Conservation (phyloP, 352 stramenopile species). For the Phytopythium litorale region DNA sequence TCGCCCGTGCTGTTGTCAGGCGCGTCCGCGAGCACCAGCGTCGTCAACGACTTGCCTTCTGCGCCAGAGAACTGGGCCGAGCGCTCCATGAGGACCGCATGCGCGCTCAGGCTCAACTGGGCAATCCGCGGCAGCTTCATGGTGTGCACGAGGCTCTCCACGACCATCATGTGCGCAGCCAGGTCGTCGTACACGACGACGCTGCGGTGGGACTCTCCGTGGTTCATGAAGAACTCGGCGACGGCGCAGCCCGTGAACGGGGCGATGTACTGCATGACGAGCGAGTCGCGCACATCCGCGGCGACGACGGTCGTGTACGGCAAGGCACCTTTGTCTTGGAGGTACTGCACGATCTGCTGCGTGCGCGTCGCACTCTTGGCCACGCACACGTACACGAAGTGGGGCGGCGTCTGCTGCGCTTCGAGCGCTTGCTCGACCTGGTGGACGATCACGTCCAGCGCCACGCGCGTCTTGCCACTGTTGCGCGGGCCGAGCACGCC, state of each 20-base stretch:
- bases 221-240: constrained; percentile 64
- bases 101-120: constrained; percentile 59
- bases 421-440: constrained; percentile 31
- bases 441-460: constrained; percentile 62
- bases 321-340: constrained; percentile 38
- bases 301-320: constrained; percentile 66
- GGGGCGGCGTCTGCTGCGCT: constrained; percentile 34
- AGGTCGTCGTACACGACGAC: constrained; percentile 82
- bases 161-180: constrained; percentile 63
- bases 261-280: constrained; percentile 75
- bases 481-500: constrained; percentile 61
- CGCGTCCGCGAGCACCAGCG: constrained; percentile 61
- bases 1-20: constrained; percentile 44
- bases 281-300: constrained; percentile 57
- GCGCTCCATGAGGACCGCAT: constrained; percentile 74
- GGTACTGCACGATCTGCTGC: constrained; percentile 58
- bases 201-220: constrained; percentile 40
- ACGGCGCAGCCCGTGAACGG: constrained; percentile 77
- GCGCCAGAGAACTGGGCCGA: constrained; percentile 59
- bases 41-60: constrained; percentile 48
- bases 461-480: constrained; percentile 67
- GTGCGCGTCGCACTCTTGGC: constrained; percentile 57
- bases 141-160: constrained; percentile 69
- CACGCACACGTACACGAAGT: constrained; percentile 75
- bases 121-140: constrained; percentile 59